Percentiles rank a stretch among this genome's conserved stretches.
Conservation (phyloP, 257 asterid species). For the Leptodermis oblonga region DNA sequence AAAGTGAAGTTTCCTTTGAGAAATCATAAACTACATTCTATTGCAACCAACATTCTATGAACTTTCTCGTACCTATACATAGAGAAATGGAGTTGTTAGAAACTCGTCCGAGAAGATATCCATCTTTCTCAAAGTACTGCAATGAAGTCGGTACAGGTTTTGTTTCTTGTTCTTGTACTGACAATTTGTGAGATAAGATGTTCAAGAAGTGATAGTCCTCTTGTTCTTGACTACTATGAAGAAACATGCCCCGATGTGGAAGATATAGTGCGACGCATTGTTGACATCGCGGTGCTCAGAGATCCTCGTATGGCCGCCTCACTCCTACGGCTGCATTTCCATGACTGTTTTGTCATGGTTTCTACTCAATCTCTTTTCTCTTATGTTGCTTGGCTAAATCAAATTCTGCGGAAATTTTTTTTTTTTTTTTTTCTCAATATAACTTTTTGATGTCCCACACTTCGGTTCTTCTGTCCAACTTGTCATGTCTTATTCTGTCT, state of each 20-base stretch:
- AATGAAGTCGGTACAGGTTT: slow-evolving; percentile 9
- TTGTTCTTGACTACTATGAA: slow-evolving; percentile 17
- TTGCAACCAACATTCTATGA: neutral
- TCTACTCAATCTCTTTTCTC: neutral
- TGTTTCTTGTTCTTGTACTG: slow-evolving; percentile 5
- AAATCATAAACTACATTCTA: slow-evolving; percentile 15
- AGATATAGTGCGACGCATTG: slow-evolving; percentile 22
- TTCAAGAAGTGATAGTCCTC: slow-evolving; percentile 13
- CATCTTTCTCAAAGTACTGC: neutral
- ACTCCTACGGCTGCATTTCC: slow-evolving; percentile 32
- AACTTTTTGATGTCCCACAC: too few relatives aligned
- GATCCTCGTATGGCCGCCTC: slow-evolving; percentile 40
- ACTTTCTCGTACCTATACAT: neutral
- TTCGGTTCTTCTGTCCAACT: too few relatives aligned
- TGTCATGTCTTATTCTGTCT: too few relatives aligned
- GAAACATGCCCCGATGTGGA: slow-evolving; percentile 26
- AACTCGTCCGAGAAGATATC: slow-evolving; percentile 1
- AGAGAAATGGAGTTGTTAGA: neutral
- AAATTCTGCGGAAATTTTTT: too few relatives aligned
- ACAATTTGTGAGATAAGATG: neutral
- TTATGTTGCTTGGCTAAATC: too few relatives aligned
- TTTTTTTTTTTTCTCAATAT: neutral
- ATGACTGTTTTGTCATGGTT: slow-evolving; percentile 35
- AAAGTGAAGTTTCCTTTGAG: slow-evolving; percentile 19
- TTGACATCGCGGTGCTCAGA: slow-evolving; percentile 21